phyloP scores from a whole-genome alignment of 305 asterid species.

The Salvia sclarea region DNA sequence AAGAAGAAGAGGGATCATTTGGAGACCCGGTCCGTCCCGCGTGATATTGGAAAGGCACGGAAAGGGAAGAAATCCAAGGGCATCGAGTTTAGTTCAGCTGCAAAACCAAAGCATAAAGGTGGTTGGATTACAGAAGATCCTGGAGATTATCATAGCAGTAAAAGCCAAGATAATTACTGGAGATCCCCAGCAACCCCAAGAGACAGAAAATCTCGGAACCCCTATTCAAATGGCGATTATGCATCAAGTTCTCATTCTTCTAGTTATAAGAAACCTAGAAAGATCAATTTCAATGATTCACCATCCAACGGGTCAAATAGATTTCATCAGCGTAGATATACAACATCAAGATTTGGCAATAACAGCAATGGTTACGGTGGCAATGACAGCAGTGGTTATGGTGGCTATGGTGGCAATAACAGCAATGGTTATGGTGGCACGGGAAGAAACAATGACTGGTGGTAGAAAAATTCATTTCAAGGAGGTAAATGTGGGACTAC shows the following conservation, averaged over 20 bases:
- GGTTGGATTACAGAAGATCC: constrained; percentile 74
- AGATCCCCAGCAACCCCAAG: constrained; percentile 69
- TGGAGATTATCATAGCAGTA: constrained; percentile 41
- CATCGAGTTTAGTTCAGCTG: constrained; percentile 36
- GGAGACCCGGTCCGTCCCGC: constrained; percentile 53
- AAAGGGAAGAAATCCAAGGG: constrained; percentile 43
- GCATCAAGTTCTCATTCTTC: constrained; percentile 52
- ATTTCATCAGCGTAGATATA: constrained; percentile 43
- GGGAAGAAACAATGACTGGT: constrained; percentile 47
- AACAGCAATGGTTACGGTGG: no score
- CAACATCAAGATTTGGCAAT: constrained; percentile 55
- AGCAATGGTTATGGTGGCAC: constrained; percentile 19
- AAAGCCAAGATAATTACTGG: constrained; percentile 39
- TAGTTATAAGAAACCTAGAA: constrained; percentile 31
- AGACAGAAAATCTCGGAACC: constrained; percentile 35
- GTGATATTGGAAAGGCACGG: constrained; percentile 42
- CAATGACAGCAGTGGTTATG: constrained; percentile 21
- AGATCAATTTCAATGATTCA: constrained; percentile 39
- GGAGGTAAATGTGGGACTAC: background rate
- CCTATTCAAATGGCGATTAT: constrained; percentile 38
- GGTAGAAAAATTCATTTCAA: constrained; percentile 27
- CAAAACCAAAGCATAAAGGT: constrained; percentile 54
- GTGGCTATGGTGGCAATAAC: no score
- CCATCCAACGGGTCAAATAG: constrained; percentile 43
- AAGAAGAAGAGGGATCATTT: constrained; percentile 43